Conservation (phyloP, 768 basidiomycete genomes). For the Saitozyma sp. region DNA sequence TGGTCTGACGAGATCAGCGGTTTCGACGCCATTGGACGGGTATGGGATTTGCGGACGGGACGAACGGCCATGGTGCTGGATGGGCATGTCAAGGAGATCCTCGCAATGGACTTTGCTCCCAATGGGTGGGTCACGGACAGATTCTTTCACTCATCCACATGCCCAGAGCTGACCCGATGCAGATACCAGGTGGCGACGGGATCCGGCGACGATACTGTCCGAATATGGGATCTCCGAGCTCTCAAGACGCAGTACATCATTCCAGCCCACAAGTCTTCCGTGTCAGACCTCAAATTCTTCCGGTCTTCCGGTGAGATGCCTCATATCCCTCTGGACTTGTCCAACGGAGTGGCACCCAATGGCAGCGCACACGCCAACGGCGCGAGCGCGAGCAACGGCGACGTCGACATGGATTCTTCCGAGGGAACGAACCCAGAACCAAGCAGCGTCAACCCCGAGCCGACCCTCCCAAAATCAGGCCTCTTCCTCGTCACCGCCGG, state of each 20-base stretch:
- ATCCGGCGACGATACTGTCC: conserved; percentile 93
- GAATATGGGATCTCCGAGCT: conserved; percentile 97
- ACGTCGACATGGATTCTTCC: conserved; percentile 17
- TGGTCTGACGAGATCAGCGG: conserved; percentile 61
- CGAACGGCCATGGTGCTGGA: conserved; percentile 97
- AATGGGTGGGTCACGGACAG: conserved; percentile 69
- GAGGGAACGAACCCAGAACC: conserved; percentile 10
- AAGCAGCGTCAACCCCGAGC: background rate
- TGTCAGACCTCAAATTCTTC: conserved; percentile 95
- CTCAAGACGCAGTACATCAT: conserved; percentile 92
- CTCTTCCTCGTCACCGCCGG: conserved; percentile 90
- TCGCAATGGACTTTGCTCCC: conserved; percentile 87
- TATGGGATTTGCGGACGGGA: conserved; percentile 95
- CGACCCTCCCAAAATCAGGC: conserved; percentile 57
- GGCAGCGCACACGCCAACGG: conserved; percentile 7
- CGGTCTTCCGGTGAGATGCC: conserved; percentile 53
- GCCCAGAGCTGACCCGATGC: conserved; percentile 2
- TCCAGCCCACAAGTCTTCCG: conserved; percentile 90
- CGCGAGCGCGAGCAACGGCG: conserved; percentile 7
- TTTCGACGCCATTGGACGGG: conserved; percentile 91
- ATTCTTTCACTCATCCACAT: background rate
- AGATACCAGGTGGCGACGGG: conserved; percentile 98
- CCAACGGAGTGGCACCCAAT: conserved; percentile 4
- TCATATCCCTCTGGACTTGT: conserved; percentile 18
- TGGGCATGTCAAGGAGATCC: conserved; percentile 91